Conservation (phyloP, 2,329 filamentous ascomycete species). For the Nannizzia gypsea region DNA sequence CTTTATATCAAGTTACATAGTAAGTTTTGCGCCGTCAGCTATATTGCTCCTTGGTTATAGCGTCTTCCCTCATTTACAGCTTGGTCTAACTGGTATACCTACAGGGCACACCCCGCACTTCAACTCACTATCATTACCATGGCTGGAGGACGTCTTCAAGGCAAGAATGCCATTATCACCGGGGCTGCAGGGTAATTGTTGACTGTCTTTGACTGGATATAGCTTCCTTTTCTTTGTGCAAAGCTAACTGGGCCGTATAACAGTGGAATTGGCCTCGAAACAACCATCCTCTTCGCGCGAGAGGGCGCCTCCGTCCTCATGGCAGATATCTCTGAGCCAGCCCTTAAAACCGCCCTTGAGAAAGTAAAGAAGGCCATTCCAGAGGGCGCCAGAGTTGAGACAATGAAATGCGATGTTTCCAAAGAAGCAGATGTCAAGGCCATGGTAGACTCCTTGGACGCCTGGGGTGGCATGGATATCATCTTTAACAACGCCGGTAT, state of each 20-base stretch:
- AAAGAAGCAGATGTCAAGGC: slow-evolving; percentile 69
- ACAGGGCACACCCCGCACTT: neutral
- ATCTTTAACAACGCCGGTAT: slow-evolving; percentile 98
- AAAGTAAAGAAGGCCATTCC: slow-evolving; percentile 67
- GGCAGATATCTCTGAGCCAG: slow-evolving; percentile 69
- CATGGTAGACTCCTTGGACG: slow-evolving; percentile 61
- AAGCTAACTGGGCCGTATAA: neutral
- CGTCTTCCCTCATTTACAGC: neutral
- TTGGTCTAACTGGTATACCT: neutral
- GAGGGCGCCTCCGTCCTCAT: slow-evolving; percentile 80
- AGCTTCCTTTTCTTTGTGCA: neutral
- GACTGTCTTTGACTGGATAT: neutral
- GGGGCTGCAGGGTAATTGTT: slow-evolving; percentile 77
- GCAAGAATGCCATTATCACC: slow-evolving; percentile 65
- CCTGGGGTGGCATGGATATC: slow-evolving; percentile 78
- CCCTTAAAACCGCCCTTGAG: slow-evolving; percentile 61
- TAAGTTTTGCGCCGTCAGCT: neutral
- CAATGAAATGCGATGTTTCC: slow-evolving; percentile 63
- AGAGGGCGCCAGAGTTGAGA: slow-evolving; percentile 48
- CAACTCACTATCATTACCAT: neutral
- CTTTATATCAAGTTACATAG: neutral
- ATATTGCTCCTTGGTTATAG: too few relatives aligned
- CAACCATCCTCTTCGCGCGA: slow-evolving; percentile 73
- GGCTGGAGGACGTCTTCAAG: slow-evolving; percentile 41
- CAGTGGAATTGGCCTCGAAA: slow-evolving; percentile 88